phyloP scores from a whole-genome alignment of 176 grass and related monocot species.

The Carex parvula region DNA sequence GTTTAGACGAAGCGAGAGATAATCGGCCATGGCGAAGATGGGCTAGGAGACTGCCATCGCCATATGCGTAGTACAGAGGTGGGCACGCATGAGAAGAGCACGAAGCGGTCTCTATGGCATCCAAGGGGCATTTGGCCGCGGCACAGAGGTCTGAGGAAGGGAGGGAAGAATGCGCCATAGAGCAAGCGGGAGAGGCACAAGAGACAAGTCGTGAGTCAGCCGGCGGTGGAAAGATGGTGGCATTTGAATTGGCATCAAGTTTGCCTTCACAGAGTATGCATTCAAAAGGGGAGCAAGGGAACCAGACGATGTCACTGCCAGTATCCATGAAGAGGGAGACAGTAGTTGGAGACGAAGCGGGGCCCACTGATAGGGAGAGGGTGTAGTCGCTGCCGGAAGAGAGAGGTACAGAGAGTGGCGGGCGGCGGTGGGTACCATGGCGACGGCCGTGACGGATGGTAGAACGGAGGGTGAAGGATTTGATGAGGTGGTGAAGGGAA shows the following conservation, averaged over 20 bases:
- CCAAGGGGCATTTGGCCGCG: constrained; percentile 54
- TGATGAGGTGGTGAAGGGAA: constrained; percentile 57
- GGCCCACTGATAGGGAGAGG: constrained; percentile 58
- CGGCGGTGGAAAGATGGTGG: constrained; percentile 25
- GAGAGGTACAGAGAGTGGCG: constrained; percentile 56
- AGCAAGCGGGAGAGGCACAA: constrained; percentile 62
- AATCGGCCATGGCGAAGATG: constrained; percentile 59
- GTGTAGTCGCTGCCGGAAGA: constrained; percentile 86
- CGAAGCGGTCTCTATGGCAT: constrained; percentile 62
- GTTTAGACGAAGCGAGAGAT: constrained; percentile 40
- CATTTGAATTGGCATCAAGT: constrained; percentile 7
- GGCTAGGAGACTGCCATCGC: constrained; percentile 79
- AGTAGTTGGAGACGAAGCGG: constrained; percentile 27
- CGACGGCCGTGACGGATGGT: constrained; percentile 3
- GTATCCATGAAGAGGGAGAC: constrained; percentile 88
- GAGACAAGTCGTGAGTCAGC: constrained; percentile 35
- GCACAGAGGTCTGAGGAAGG: constrained; percentile 75
- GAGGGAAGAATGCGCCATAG: constrained; percentile 51
- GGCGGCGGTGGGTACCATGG: neutral
- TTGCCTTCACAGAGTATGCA: constrained; percentile 96
- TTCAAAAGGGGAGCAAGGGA: constrained; percentile 83
- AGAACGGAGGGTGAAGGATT: constrained; percentile 48
- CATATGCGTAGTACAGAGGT: constrained; percentile 83
- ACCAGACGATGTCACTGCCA: constrained; percentile 87
- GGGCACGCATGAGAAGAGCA: constrained; percentile 62